A percentile compares a stretch with the other conserved stretches of the same genome.
Conservation (phyloP, 2,329 filamentous ascomycete genomes). For the Penicillium sp. region DNA sequence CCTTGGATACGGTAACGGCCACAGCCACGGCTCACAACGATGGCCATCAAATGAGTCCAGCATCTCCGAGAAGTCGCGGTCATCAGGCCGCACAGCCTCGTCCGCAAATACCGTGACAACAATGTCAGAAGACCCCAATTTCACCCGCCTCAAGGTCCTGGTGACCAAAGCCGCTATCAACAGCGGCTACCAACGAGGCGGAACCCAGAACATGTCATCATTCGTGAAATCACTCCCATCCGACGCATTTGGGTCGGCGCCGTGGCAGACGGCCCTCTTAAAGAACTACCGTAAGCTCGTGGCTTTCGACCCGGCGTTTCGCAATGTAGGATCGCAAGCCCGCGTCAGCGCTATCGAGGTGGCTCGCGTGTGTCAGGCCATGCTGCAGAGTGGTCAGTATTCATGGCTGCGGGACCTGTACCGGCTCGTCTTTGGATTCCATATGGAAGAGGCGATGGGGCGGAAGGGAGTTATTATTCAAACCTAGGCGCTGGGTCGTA, state of each 20-base stretch:
- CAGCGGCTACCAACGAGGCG: constrained; percentile 65
- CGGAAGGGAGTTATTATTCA: constrained; percentile 54
- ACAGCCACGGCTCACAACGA: constrained; percentile 37
- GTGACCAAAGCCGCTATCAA: constrained; percentile 82
- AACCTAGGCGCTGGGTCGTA: constrained; percentile 16
- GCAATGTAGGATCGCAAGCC: constrained; percentile 34
- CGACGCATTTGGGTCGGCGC: constrained; percentile 68
- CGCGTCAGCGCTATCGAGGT: constrained; percentile 60
- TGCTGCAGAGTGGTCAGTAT: constrained; percentile 67
- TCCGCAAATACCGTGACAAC: constrained; percentile 43
- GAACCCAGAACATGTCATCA: constrained; percentile 55
- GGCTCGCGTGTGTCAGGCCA: constrained; percentile 69
- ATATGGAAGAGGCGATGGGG: constrained; percentile 67
- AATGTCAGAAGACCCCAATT: constrained; percentile 63
- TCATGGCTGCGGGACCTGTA: constrained; percentile 76
- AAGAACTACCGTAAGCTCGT: constrained; percentile 77
- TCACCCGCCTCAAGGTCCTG: constrained; percentile 70
- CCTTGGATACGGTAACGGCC: constrained; percentile 62
- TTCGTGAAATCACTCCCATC: constrained; percentile 71
- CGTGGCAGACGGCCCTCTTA: constrained; percentile 65
- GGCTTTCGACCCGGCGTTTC: constrained; percentile 63
- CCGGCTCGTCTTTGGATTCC: constrained; percentile 76
- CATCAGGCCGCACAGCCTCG: constrained; percentile 46
- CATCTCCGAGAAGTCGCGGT: constrained; percentile 71
- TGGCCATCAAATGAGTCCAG: constrained; percentile 81